Conservation (phyloP, 306 rosid species). For the Castanopsis chinensis region DNA sequence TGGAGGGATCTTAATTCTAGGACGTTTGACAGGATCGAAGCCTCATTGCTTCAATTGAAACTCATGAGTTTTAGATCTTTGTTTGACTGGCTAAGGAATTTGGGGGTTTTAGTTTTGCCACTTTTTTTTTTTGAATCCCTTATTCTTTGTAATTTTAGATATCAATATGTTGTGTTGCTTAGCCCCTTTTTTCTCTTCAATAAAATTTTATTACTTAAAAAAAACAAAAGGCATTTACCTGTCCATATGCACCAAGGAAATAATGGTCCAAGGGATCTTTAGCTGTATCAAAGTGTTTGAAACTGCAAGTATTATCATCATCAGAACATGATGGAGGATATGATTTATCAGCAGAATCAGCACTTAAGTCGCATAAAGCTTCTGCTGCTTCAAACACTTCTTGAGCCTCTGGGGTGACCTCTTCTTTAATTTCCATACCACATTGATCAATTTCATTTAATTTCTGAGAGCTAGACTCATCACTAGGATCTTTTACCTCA, state of each 20-base stretch:
- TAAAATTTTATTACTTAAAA: not conserved
- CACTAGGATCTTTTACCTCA: conserved; percentile 34
- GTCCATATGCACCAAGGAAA: conserved; percentile 75
- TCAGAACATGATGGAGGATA: conserved; percentile 37
- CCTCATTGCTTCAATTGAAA: too few relatives aligned
- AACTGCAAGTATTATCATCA: conserved; percentile 49
- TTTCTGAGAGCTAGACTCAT: conserved; percentile 55
- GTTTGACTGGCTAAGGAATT: too few relatives aligned
- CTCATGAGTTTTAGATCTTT: too few relatives aligned
- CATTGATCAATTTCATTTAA: conserved; percentile 30
- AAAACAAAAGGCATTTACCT: conserved; percentile 48
- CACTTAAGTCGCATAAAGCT: conserved; percentile 38
- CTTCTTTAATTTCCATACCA: conserved; percentile 34
- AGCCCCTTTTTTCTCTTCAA: too few relatives aligned
- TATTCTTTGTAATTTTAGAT: too few relatives aligned
- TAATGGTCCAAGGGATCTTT: conserved; percentile 85
- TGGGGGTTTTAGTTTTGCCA: too few relatives aligned
- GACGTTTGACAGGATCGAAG: too few relatives aligned
- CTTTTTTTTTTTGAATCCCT: too few relatives aligned
- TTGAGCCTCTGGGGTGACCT: conserved; percentile 32
- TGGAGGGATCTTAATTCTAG: too few relatives aligned
- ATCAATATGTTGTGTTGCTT: too few relatives aligned
- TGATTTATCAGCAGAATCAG: conserved; percentile 24
- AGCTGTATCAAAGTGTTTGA: conserved; percentile 85
- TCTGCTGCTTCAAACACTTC: conserved; percentile 47